Evolutionary conservation across 202 grass and related monocot species (phyloP).

Genomic region (Setaria italica): DNA sequence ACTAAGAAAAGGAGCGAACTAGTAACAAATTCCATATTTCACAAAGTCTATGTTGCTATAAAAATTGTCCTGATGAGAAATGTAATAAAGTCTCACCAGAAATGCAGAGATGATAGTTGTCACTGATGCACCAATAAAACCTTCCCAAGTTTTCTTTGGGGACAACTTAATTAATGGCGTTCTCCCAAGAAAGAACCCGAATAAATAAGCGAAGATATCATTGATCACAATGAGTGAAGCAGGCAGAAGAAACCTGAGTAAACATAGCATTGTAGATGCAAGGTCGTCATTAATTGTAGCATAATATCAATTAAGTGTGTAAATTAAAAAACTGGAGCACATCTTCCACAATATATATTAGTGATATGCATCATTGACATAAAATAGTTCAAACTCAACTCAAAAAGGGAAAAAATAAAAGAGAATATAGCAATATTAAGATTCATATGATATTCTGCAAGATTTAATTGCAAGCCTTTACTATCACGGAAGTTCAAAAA

Average conservation of each 20-base stretch:
- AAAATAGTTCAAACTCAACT: slow-evolving; percentile 23
- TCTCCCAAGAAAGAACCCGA: slow-evolving; percentile 97
- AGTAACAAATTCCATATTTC: background rate
- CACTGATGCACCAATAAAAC: slow-evolving; percentile 98
- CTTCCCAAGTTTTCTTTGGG: slow-evolving; percentile 99
- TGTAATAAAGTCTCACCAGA: slow-evolving; percentile 64
- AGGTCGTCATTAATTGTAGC: slow-evolving; percentile 37
- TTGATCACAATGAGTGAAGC: slow-evolving; percentile 98
- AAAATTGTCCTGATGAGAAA: slow-evolving; percentile 1
- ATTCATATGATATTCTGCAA: background rate
- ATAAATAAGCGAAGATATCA: slow-evolving; percentile 96
- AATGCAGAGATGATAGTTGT: slow-evolving; percentile 96
- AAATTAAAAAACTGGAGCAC: slow-evolving; percentile 19
- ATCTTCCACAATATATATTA: slow-evolving; percentile 19
- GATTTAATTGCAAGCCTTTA: slow-evolving; percentile 35
- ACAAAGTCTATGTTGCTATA: background rate
- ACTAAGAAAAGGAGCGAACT: background rate
- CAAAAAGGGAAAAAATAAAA: background rate
- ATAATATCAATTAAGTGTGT: slow-evolving; percentile 34
- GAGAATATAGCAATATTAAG: background rate
- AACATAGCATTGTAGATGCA: slow-evolving; percentile 42
- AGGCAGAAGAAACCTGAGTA: slow-evolving; percentile 91
- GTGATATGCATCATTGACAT: background rate
- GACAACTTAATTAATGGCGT: slow-evolving; percentile 98
- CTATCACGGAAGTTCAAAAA: background rate